Conservation (phyloP, 257 asterid genomes). For the Vinca minor region DNA sequence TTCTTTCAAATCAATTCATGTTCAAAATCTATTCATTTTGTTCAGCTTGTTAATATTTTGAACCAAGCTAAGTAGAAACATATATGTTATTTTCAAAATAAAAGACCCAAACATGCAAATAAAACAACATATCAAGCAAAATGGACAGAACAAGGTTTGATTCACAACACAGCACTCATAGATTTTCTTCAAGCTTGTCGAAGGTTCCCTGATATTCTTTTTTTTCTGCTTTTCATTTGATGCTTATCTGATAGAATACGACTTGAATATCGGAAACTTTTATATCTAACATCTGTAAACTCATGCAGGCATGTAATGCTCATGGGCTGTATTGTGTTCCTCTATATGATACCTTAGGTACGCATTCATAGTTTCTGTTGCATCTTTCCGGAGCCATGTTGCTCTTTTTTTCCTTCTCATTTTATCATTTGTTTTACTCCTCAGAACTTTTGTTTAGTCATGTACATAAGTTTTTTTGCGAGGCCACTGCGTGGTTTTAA, state of each 20-base stretch:
- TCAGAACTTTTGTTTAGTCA: background rate
- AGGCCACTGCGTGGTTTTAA: background rate
- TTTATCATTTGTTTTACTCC: background rate
- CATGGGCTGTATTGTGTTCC: constrained; percentile 91
- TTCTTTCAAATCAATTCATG: too few relatives aligned
- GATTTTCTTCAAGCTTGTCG: background rate
- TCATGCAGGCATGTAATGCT: constrained; percentile 93
- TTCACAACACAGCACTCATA: background rate
- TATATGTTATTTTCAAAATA: background rate
- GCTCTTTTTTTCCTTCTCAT: constrained; percentile 3
- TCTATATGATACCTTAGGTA: constrained; percentile 90
- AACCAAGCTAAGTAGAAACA: background rate
- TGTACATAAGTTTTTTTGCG: background rate
- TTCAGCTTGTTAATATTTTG: background rate
- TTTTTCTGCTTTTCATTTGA: background rate
- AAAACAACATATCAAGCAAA: background rate
- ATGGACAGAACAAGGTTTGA: background rate
- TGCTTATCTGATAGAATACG: too few relatives aligned
- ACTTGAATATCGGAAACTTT: background rate
- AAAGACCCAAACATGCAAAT: background rate
- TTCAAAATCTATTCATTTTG: background rate
- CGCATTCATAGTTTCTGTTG: constrained; percentile 17
- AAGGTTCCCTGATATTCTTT: too few relatives aligned
- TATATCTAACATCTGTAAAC: constrained; percentile 17
- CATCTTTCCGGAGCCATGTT: constrained; percentile 5